These are phyloP conservation scores for Trichophyton mentagrophytes DNA, from an alignment of 2,329 filamentous ascomycete species.

Conservation along the genomic window DNA sequence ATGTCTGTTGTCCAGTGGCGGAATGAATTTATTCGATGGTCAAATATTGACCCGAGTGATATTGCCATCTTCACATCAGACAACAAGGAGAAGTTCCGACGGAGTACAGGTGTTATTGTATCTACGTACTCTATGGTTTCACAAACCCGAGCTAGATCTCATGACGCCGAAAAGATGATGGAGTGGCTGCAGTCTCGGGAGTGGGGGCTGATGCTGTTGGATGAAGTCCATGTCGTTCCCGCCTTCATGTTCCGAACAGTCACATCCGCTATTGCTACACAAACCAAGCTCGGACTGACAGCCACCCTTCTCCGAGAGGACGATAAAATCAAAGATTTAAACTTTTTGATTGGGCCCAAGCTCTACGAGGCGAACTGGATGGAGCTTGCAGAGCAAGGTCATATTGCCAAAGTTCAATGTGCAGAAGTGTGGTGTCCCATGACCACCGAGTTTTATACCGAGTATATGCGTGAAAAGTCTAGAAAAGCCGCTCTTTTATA, in stretches of 20 bases:
- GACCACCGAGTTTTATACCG: slow-evolving; percentile 95
- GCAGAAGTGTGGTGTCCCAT: slow-evolving; percentile 99
- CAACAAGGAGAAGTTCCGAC: slow-evolving; percentile 71
- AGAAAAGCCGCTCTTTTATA: slow-evolving; percentile 61
- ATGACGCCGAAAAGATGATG: slow-evolving; percentile 97
- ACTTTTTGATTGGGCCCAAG: slow-evolving; percentile 94
- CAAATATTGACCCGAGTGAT: slow-evolving; percentile 88
- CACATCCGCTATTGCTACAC: slow-evolving; percentile 82
- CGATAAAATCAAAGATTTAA: slow-evolving; percentile 94
- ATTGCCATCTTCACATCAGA: slow-evolving; percentile 93
- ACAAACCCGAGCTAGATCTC: slow-evolving; percentile 69
- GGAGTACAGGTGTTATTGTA: slow-evolving; percentile 90
- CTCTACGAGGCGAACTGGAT: slow-evolving; percentile 99
- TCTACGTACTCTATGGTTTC: slow-evolving; percentile 99
- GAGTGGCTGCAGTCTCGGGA: slow-evolving; percentile 77
- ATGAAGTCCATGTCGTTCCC: slow-evolving; percentile 96
- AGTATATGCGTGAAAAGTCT: slow-evolving; percentile 65
- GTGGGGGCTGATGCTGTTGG: slow-evolving; percentile 94
- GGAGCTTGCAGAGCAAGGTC: slow-evolving; percentile 90
- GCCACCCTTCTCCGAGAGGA: slow-evolving; percentile 91
- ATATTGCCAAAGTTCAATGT: slow-evolving; percentile 94
- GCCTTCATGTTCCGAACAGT: slow-evolving; percentile 94
- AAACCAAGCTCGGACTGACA: slow-evolving; percentile 88
- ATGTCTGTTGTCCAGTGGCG: slow-evolving; percentile 98
- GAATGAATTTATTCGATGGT: slow-evolving; percentile 95